phyloP scores from a whole-genome alignment of 805 yeast genomes.

The Myxozyma lipomycoides region DNA sequence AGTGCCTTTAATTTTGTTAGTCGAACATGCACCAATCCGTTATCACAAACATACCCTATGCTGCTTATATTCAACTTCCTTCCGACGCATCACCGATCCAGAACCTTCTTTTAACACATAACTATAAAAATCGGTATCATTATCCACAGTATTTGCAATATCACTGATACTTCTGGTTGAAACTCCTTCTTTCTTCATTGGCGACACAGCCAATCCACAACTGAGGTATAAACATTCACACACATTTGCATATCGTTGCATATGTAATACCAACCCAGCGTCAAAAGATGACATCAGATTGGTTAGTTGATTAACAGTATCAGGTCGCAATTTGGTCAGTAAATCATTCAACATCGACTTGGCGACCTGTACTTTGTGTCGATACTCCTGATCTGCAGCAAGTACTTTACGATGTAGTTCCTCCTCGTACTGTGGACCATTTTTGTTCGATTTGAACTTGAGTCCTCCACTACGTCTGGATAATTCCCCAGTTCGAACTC shows the following conservation, averaged over 20 bases:
- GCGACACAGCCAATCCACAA: conserved; percentile 77
- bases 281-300: conserved; percentile 82
- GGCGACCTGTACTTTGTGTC: conserved; percentile 67
- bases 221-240: conserved; percentile 79
- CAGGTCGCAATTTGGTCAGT: conserved; percentile 71
- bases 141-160: conserved; percentile 72
- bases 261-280: conserved; percentile 80
- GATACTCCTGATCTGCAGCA: conserved; percentile 81
- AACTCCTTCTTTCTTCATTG: conserved; percentile 50
- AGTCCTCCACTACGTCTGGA: conserved; percentile 67
- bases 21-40: too few species aligned
- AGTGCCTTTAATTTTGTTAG: too few species aligned
- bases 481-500: conserved; percentile 75
- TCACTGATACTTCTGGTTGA: conserved; percentile 65
- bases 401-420: conserved; percentile 77
- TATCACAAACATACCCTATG: conserved; percentile 29
- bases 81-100: conserved; percentile 34
- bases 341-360: conserved; percentile 71
- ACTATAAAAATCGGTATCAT: conserved; percentile 74
- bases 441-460: conserved; percentile 64
- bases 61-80: conserved; percentile 35
- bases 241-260: conserved; percentile 84
- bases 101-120: conserved; percentile 49
- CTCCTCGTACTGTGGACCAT: conserved; percentile 83
- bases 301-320: conserved; percentile 62